Percentiles rank a stretch among this genome's conserved stretches.
Conservation (phyloP, 2,329 filamentous ascomycete species). For the Hymenotorrendiella dingleyae region DNA sequence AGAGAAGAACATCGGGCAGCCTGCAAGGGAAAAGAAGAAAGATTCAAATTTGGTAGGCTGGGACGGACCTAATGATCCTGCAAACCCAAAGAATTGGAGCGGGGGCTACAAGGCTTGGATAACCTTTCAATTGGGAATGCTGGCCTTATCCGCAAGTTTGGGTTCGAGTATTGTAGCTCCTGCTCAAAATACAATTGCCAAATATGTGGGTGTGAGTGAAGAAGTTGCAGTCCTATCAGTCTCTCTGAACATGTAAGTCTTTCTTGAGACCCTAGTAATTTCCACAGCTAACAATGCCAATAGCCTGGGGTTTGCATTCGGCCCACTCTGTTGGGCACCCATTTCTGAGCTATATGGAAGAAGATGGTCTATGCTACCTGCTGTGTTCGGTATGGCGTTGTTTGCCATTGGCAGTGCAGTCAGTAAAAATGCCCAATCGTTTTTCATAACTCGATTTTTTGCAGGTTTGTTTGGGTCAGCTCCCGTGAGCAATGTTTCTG, state of each 20-base stretch:
- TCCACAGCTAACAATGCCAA: not conserved
- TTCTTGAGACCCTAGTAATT: not conserved
- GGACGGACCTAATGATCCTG: constrained; percentile 31
- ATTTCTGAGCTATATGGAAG: constrained; percentile 56
- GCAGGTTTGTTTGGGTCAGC: constrained; percentile 57
- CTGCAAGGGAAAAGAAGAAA: constrained; percentile 4
- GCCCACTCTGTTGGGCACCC: constrained; percentile 57
- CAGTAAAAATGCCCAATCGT: constrained; percentile 48
- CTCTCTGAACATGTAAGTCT: constrained; percentile 39
- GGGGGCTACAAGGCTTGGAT: constrained; percentile 39
- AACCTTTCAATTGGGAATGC: constrained; percentile 42
- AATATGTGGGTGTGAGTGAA: constrained; percentile 36
- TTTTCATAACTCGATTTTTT: constrained; percentile 63
- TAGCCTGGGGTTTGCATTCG: constrained; percentile 41
- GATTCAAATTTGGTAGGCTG: constrained; percentile 83
- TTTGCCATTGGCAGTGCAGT: constrained; percentile 58
- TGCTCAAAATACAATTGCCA: constrained; percentile 37
- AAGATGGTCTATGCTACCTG: constrained; percentile 52
- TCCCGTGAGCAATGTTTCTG: constrained; percentile 55
- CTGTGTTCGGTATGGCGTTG: constrained; percentile 50
- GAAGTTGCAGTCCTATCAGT: constrained; percentile 41
- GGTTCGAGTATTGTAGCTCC: constrained; percentile 46
- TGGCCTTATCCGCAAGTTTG: constrained; percentile 43
- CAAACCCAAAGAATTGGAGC: constrained; percentile 44
- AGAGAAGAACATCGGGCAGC: too few species aligned